phyloP scores from a whole-genome alignment of 2,329 filamentous ascomycete genomes.

The Clarireedia paspali region DNA sequence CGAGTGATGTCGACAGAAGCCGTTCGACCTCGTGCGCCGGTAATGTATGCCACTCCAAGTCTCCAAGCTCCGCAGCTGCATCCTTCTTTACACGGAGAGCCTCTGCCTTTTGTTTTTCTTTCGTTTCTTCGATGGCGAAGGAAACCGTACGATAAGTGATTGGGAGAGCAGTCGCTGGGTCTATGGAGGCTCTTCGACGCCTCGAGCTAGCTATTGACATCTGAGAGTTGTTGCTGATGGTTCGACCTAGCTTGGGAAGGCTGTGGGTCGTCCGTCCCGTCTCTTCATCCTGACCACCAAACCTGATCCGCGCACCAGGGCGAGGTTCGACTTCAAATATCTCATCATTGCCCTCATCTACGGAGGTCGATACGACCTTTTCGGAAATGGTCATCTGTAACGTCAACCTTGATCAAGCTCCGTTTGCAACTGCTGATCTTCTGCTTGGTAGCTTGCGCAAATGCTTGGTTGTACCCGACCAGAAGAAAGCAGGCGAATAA shows the following conservation, averaged over 20 bases:
- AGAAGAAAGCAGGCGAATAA: too few relatives aligned
- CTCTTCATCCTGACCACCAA: constrained; percentile 11
- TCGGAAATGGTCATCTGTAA: constrained; percentile 7
- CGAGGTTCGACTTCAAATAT: constrained; percentile 11
- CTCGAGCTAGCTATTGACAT: constrained; percentile 12
- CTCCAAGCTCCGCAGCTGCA: constrained; percentile 45
- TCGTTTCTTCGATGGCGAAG: constrained; percentile 49
- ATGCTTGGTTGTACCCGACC: too few relatives aligned
- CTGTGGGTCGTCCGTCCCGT: neutral
- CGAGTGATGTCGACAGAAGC: constrained; percentile 47
- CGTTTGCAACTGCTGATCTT: too few relatives aligned
- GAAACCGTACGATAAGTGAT: constrained; percentile 47
- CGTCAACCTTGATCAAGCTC: too few relatives aligned
- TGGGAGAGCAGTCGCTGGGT: constrained; percentile 36
- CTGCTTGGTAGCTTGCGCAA: too few relatives aligned
- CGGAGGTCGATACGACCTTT: neutral
- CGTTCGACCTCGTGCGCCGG: constrained; percentile 47
- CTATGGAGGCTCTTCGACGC: constrained; percentile 25
- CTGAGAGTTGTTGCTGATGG: constrained; percentile 14
- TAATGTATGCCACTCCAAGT: constrained; percentile 61
- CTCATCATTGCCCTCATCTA: constrained; percentile 7
- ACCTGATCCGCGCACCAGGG: constrained; percentile 11
- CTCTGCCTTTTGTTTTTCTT: constrained; percentile 36
- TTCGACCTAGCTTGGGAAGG: constrained; percentile 10
- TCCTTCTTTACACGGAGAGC: constrained; percentile 34